A percentile compares a stretch with the other conserved stretches of the same genome.
These are phyloP conservation scores for Borealophlyctis nickersoniae DNA, from an alignment of 192 early-diverging fungal species.

Conservation along the genomic window DNA sequence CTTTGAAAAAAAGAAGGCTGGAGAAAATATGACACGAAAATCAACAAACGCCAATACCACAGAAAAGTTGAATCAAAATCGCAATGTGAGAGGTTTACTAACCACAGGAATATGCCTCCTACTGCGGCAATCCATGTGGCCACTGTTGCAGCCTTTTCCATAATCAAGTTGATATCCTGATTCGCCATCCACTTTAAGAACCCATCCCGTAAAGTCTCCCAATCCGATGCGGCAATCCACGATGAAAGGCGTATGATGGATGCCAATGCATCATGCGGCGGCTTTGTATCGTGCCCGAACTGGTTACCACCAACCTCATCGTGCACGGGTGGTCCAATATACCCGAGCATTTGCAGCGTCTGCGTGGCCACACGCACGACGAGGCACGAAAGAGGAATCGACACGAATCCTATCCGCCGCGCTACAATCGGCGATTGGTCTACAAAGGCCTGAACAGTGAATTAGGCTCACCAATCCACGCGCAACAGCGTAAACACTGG, in stretches of 20 bases:
- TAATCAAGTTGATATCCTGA: neutral
- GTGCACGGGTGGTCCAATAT: conserved; percentile 13
- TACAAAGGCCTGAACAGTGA: conserved; percentile 48
- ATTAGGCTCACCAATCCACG: too few relatives aligned
- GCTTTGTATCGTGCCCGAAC: neutral
- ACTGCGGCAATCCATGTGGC: conserved; percentile 3
- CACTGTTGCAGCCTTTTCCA: neutral
- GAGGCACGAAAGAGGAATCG: conserved; percentile 73
- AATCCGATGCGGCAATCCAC: neutral
- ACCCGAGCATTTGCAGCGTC: conserved; percentile 45
- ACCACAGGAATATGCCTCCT: neutral
- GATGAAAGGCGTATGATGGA: neutral
- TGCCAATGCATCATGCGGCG: neutral
- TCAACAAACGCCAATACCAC: conserved; percentile 4
- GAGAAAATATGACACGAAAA: neutral
- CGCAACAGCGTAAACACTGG: too few relatives aligned
- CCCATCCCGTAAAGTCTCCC: conserved; percentile 11
- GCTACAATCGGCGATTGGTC: conserved; percentile 76
- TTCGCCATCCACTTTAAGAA: neutral
- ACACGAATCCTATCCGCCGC: conserved; percentile 75
- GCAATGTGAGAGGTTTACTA: neutral
- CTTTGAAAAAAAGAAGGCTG: conserved; percentile 65
- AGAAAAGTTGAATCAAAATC: neutral
- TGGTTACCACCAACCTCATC: neutral
- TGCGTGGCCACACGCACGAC: conserved; percentile 57